Evolutionary conservation across 148 eudicot genomes (phyloP).

Genomic region (Vaccinium darrowii): DNA sequence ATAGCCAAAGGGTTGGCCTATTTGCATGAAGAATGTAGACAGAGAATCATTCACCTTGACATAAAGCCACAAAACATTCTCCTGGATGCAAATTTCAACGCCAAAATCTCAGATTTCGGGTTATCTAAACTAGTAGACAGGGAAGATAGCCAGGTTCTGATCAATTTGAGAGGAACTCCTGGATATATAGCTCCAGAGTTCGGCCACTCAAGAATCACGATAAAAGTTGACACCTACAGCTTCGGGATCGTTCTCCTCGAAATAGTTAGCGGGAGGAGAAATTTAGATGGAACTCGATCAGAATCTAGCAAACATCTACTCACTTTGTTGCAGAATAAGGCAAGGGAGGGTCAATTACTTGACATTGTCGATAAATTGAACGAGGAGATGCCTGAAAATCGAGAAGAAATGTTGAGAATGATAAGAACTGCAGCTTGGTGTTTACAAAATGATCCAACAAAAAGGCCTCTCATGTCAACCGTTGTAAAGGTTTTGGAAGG

Average conservation of each 20-base stretch:
- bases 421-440: constrained; percentile 23
- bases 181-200: constrained; percentile 22
- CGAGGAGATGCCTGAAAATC: neutral
- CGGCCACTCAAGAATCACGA: neutral
- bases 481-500: constrained; percentile 25
- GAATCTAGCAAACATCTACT: constrained; percentile 14
- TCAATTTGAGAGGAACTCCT: constrained; percentile 20
- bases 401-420: constrained; percentile 10
- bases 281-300: constrained; percentile 10
- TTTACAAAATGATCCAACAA: constrained; percentile 13
- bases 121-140: constrained; percentile 17
- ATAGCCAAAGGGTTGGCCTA: constrained; percentile 23
- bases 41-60: constrained; percentile 23
- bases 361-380: constrained; percentile 14
- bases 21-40: constrained; percentile 22
- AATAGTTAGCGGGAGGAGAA: constrained; percentile 13
- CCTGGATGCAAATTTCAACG: constrained; percentile 18
- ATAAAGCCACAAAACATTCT: constrained; percentile 24
- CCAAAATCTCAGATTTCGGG: constrained; percentile 20
- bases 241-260: constrained; percentile 19
- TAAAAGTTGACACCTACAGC: constrained; percentile 15
- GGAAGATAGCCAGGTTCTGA: constrained; percentile 10
- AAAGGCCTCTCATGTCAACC: constrained; percentile 18
- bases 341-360: neutral
- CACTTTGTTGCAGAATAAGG: constrained; percentile 16